These are phyloP conservation scores for Microdochium bolleyi DNA, from an alignment of 2,329 filamentous ascomycete species.

Conservation along the genomic window DNA sequence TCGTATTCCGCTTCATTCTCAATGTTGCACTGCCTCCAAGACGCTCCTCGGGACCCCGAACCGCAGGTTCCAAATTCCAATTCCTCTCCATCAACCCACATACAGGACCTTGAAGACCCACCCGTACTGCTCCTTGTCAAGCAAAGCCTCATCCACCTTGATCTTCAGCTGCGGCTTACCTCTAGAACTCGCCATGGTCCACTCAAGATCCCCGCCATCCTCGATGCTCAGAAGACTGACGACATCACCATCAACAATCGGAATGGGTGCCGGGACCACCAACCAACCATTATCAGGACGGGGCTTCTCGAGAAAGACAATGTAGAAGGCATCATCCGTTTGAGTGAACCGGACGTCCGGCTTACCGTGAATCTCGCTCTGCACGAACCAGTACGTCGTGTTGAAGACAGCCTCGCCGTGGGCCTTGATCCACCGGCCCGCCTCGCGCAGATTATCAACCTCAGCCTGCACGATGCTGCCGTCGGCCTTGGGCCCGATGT, in stretches of 20 bases:
- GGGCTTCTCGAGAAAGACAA: conserved; percentile 34
- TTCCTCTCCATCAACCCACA: conserved; percentile 2
- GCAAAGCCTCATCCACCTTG: conserved; percentile 18
- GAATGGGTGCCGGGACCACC: conserved; percentile 32
- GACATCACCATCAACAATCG: conserved; percentile 34
- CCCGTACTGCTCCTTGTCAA: conserved; percentile 22
- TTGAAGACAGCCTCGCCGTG: conserved; percentile 49
- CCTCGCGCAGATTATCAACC: conserved; percentile 35
- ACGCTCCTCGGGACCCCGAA: too few relatives aligned
- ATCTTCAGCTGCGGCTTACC: conserved; percentile 15
- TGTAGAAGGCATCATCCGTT: conserved; percentile 43
- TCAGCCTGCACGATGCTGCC: conserved; percentile 43
- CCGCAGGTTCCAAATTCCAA: too few relatives aligned
- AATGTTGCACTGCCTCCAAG: too few relatives aligned
- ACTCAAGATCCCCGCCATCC: conserved; percentile 17
- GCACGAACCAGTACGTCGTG: conserved; percentile 46
- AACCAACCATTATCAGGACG: conserved; percentile 20
- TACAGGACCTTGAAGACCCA: conserved; percentile 34
- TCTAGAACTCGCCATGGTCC: conserved; percentile 3
- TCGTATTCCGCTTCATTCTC: too few relatives aligned
- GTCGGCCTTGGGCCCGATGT: conserved; percentile 47
- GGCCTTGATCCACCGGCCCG: conserved; percentile 43
- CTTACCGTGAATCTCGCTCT: conserved; percentile 27
- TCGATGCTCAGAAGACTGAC: conserved; percentile 32
- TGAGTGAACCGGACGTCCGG: conserved; percentile 40